Conservation (phyloP, 2,329 filamentous ascomycete species). For the Cordyceps farinosa region DNA sequence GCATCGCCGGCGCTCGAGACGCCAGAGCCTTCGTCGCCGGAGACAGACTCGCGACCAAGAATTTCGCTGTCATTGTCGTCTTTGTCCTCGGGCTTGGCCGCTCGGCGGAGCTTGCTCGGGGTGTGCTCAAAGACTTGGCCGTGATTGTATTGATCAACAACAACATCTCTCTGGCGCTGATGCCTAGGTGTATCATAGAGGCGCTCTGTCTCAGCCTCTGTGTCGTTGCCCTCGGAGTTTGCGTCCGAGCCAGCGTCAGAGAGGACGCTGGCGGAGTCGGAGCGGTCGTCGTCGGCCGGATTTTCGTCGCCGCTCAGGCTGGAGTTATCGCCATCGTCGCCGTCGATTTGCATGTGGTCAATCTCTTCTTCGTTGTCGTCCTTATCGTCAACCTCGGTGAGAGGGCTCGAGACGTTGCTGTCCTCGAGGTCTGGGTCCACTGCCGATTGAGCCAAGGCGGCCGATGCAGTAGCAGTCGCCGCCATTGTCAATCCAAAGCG, state of each 20-base stretch:
- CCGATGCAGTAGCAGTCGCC: conserved; percentile 48
- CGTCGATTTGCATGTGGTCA: conserved; percentile 53
- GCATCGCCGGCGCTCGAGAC: conserved; percentile 37
- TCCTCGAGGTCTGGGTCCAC: conserved; percentile 51
- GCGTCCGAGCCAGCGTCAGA: conserved; percentile 49
- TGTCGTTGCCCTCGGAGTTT: conserved; percentile 51
- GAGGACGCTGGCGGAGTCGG: conserved; percentile 51
- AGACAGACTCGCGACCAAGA: conserved; percentile 30
- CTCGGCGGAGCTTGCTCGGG: conserved; percentile 71
- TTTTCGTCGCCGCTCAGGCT: conserved; percentile 28
- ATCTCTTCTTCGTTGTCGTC: conserved; percentile 67
- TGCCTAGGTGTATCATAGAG: conserved; percentile 83
- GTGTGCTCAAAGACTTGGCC: conserved; percentile 60
- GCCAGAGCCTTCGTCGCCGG: conserved; percentile 39
- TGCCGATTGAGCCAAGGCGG: conserved; percentile 44
- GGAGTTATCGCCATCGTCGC: conserved; percentile 30
- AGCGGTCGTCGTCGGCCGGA: conserved; percentile 31
- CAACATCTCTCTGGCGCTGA: conserved; percentile 58
- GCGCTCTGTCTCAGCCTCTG: conserved; percentile 92
- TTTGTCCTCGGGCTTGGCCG: conserved; percentile 33
- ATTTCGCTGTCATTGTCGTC: conserved; percentile 33
- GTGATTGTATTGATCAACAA: conserved; percentile 53
- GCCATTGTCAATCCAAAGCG: conserved; percentile 41
- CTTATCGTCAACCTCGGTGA: conserved; percentile 87
- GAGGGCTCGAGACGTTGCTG: conserved; percentile 79